phyloP scores from a whole-genome alignment of 768 basidiomycete genomes.

The Suillus placidus region DNA sequence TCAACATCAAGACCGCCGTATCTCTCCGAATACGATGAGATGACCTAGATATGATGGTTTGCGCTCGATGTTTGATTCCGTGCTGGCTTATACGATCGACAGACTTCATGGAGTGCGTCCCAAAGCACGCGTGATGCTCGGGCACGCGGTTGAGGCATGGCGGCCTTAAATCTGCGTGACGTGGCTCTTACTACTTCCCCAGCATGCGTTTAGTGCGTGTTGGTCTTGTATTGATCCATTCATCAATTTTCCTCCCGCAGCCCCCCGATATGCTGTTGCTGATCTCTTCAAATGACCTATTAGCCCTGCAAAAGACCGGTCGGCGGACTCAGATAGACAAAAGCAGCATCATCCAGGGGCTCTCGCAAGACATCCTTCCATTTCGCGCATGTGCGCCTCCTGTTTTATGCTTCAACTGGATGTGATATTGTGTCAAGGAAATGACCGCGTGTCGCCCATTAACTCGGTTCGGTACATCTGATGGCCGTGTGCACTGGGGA shows the following conservation, averaged over 20 bases:
- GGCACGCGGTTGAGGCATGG: neutral
- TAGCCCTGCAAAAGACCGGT: neutral
- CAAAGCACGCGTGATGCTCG: neutral
- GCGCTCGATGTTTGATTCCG: neutral
- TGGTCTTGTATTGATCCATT: neutral
- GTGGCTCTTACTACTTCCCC: neutral
- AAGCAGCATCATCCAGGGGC: neutral
- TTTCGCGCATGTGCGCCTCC: neutral
- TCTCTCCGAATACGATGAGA: neutral
- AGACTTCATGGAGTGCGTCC: neutral
- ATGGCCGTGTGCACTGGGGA: neutral
- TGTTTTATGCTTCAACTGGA: neutral
- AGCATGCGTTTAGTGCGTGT: constrained; percentile 6
- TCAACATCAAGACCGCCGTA: neutral
- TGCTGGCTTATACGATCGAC: neutral
- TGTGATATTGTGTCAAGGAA: neutral
- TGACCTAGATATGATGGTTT: neutral
- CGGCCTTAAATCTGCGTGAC: neutral
- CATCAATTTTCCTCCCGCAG: constrained; percentile 2
- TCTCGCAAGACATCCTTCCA: neutral
- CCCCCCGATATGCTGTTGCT: constrained; percentile 9
- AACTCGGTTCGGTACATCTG: constrained; percentile 3
- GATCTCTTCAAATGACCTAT: constrained; percentile 3
- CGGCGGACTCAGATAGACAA: neutral
- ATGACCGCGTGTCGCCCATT: neutral